Conservation (phyloP, 2,329 filamentous ascomycete genomes). For the Nectriaceae sp. region DNA sequence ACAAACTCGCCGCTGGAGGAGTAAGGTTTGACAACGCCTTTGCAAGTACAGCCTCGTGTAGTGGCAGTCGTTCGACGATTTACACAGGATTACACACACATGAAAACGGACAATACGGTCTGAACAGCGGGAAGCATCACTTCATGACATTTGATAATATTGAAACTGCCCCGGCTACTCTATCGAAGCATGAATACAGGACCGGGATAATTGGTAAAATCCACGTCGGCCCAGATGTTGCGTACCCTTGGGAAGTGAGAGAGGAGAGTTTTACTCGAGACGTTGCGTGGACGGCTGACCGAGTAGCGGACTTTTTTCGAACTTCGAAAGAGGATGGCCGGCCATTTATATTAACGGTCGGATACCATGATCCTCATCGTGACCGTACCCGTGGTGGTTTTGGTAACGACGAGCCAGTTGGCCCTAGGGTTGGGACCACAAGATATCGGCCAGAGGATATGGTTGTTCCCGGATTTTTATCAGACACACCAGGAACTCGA, state of each 20-base stretch:
- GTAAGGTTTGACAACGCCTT: conserved; percentile 25
- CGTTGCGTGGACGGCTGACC: neutral
- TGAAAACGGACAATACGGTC: conserved; percentile 36
- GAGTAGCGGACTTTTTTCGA: conserved; percentile 1
- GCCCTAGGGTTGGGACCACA: conserved; percentile 1
- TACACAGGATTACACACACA: conserved; percentile 52
- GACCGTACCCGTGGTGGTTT: conserved; percentile 43
- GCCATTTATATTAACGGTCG: conserved; percentile 49
- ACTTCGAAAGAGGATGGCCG: neutral
- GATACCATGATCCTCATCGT: conserved; percentile 49
- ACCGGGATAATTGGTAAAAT: conserved; percentile 9
- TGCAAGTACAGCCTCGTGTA: conserved; percentile 49
- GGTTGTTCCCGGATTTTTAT: conserved; percentile 35
- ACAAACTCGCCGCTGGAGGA: conserved; percentile 1
- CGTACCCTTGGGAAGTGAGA: conserved; percentile 4
- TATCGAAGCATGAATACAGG: neutral
- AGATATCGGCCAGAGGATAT: conserved; percentile 33
- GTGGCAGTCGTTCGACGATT: conserved; percentile 46
- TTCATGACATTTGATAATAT: conserved; percentile 47
- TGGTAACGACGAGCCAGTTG: conserved; percentile 37
- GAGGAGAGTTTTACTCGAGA: conserved; percentile 2
- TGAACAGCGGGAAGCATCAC: conserved; percentile 30
- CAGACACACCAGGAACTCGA: conserved; percentile 40
- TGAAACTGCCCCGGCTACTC: conserved; percentile 22
- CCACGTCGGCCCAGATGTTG: conserved; percentile 2